Conservation (phyloP, 306 rosid species). For the Cyclanthera cordifolia region DNA sequence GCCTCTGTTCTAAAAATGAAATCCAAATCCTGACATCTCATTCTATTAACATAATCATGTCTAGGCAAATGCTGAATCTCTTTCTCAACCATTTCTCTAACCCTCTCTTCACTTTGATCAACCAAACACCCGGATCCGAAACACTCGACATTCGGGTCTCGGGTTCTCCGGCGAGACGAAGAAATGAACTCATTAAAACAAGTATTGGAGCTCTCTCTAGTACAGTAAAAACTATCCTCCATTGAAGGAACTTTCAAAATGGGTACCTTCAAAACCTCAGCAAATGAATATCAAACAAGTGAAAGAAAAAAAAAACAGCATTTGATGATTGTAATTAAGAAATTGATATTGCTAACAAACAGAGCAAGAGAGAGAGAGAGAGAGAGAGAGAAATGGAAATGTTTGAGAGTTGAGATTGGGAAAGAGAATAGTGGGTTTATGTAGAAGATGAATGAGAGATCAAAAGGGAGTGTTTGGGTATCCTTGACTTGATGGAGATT, state of each 20-base stretch:
- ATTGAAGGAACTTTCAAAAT: slow-evolving; percentile 27
- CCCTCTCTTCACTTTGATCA: slow-evolving; percentile 34
- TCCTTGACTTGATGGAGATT: too few species aligned
- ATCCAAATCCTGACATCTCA: slow-evolving; percentile 56
- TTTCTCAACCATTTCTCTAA: slow-evolving; percentile 36
- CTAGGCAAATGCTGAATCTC: slow-evolving; percentile 50
- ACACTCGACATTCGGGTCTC: slow-evolving; percentile 14
- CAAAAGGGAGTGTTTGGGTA: not conserved
- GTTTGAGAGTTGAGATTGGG: not conserved
- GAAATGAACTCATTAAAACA: slow-evolving; percentile 30
- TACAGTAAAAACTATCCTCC: slow-evolving; percentile 38
- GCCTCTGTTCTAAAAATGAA: slow-evolving; percentile 50
- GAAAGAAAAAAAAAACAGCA: not conserved
- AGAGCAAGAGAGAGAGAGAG: not conserved
- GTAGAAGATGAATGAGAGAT: slow-evolving; percentile 3
- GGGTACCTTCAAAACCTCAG: slow-evolving; percentile 15
- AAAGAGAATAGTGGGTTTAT: slow-evolving; percentile 3
- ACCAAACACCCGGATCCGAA: slow-evolving; percentile 26
- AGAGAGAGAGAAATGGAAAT: not conserved
- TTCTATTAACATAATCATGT: slow-evolving; percentile 45
- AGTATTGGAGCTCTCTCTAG: slow-evolving; percentile 25
- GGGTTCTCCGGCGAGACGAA: slow-evolving; percentile 11
- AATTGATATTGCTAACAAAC: not conserved
- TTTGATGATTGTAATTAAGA: slow-evolving; percentile 5
- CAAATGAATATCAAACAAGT: slow-evolving; percentile 18